Conservation (phyloP, 306 rosid genomes). For the Quercus gilva region DNA sequence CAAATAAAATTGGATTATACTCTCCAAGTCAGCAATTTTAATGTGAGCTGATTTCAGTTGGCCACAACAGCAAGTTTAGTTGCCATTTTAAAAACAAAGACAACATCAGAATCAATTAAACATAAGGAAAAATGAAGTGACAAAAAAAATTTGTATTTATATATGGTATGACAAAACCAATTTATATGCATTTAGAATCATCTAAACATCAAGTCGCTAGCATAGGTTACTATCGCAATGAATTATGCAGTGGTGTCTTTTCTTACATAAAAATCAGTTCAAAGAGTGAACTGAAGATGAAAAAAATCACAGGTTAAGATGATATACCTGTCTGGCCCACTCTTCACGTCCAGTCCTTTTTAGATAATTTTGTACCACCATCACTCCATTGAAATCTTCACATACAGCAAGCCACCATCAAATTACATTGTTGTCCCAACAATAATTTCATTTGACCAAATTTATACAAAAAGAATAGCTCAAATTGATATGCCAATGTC, state of each 20-base stretch:
- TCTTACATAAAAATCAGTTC: neutral
- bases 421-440: neutral
- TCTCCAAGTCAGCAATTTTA: no score
- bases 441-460: neutral
- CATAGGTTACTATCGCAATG: neutral
- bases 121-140: no score
- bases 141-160: no score
- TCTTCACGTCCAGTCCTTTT: conserved; percentile 73
- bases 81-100: no score
- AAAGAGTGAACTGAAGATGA: neutral
- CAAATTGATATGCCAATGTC: neutral
- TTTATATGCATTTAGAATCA: neutral
- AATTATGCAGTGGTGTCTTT: neutral
- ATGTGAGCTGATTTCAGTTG: no score
- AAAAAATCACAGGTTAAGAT: conserved; percentile 13
- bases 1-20: no score
- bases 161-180: neutral
- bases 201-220: neutral
- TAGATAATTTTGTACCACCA: conserved; percentile 86
- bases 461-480: neutral
- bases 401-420: conserved; percentile 26
- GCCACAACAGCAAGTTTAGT: no score
- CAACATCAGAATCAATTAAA: no score
- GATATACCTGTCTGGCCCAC: conserved; percentile 85
- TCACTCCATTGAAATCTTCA: conserved; percentile 89